Percentiles rank a stretch among this genome's conserved stretches.
These are phyloP conservation scores for Pseudopyrenochaeta lycopersici DNA, from an alignment of 2,329 filamentous ascomycete genomes.

Conservation along the genomic window DNA sequence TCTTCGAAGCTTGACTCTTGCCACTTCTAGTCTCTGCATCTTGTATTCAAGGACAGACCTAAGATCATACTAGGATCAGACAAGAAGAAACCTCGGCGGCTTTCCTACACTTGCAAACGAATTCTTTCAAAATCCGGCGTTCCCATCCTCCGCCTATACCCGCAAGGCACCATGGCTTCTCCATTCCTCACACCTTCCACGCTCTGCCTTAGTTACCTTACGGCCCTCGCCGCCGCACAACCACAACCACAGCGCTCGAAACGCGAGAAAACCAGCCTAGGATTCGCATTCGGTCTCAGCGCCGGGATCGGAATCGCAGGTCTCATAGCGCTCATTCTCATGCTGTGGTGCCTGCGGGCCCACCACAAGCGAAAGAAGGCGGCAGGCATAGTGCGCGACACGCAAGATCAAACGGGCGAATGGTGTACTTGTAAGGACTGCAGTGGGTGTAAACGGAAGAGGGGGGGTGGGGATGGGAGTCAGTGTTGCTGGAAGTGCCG, in stretches of 20 bases:
- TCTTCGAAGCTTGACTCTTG: too few relatives aligned
- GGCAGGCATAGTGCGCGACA: not conserved
- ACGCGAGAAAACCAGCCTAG: not conserved
- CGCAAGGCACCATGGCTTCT: too few relatives aligned
- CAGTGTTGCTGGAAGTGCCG: not conserved
- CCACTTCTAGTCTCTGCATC: too few relatives aligned
- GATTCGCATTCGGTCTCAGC: not conserved
- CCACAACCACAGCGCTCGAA: not conserved
- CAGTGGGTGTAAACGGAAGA: slow-evolving; percentile 1
- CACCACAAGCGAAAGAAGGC: not conserved
- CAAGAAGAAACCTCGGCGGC: too few relatives aligned
- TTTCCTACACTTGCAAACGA: too few relatives aligned
- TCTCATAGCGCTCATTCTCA: not conserved
- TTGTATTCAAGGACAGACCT: too few relatives aligned
- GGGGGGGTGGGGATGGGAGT: slow-evolving; percentile 2
- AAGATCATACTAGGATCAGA: too few relatives aligned
- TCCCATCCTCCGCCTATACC: too few relatives aligned
- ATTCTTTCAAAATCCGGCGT: too few relatives aligned
- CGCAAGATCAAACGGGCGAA: not conserved
- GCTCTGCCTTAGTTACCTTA: too few relatives aligned
- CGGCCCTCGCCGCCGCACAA: not conserved
- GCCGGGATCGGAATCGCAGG: not conserved
- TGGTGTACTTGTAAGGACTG: slow-evolving; percentile 2
- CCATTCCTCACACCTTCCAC: too few relatives aligned
- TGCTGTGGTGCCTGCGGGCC: not conserved